Conservation (phyloP, 2,329 filamentous ascomycete genomes). For the Colletotrichum chrysophilum region DNA sequence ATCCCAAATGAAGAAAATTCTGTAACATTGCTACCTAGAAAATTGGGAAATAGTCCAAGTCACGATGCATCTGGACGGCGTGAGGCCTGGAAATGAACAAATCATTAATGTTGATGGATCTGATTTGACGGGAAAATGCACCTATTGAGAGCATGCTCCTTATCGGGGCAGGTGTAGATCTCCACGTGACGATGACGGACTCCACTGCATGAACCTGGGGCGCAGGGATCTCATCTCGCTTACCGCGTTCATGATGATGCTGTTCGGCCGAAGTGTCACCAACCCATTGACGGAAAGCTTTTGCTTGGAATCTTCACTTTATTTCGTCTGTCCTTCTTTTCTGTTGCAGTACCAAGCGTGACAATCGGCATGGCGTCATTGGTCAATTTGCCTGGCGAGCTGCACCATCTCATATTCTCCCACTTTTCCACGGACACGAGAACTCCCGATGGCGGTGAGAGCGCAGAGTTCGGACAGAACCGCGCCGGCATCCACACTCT, state of each 20-base stretch:
- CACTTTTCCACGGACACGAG: background rate
- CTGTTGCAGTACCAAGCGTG: background rate
- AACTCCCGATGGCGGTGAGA: background rate
- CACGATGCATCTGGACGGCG: background rate
- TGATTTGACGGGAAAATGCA: background rate
- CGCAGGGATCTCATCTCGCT: background rate
- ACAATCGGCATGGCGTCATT: background rate
- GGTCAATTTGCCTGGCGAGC: background rate
- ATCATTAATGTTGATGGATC: background rate
- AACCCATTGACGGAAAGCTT: background rate
- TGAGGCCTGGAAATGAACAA: background rate
- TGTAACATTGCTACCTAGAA: background rate
- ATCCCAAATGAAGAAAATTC: fast-evolving
- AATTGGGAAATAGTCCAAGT: background rate
- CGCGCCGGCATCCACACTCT: background rate
- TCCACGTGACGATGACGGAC: background rate
- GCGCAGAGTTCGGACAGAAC: background rate
- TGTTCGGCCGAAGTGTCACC: background rate
- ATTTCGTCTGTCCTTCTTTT: background rate
- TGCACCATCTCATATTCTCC: background rate
- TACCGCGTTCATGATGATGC: background rate
- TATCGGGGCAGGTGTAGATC: background rate
- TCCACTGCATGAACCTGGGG: background rate
- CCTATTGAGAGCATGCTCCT: background rate
- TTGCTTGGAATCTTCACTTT: background rate